Evolutionary conservation across 2,329 filamentous ascomycete species (phyloP), one percentile per base, ranked within the genome.

Genomic region (Colletotrichum graminicola): DNA sequence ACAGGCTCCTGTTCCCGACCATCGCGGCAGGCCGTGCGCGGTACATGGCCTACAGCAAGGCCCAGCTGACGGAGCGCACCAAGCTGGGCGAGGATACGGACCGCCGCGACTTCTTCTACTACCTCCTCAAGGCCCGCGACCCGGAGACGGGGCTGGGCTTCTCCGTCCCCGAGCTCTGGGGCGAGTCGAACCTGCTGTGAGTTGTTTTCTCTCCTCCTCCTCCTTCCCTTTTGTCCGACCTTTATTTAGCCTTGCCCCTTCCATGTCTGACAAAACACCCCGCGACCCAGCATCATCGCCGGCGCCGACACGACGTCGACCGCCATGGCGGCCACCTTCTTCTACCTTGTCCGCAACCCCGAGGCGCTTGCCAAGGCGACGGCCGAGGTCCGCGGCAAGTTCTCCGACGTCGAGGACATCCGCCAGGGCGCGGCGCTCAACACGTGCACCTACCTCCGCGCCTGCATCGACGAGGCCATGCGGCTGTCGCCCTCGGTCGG

Each of bases 91-190:
- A 90, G 74, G 89, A 88, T 74, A 90, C 87, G 59, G 90, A 89
- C 75, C 90, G 91, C 43, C 89, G 91, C 67, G 92, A 94, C 78
- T 93, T 94, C 83, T 93, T 94, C 82, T 91, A 93, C 80, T 90
- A 93, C 79, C 86, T 94, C 14, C 86, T 94, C 71, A 91, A 90
- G 76, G 91, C 92, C 10, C 88, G 88, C 49, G 92, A 94, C 74
- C 91, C 91, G 16, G 91, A 93, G 77, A 93, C 91, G 0, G 91
- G 91, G 63, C 85, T 88, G 68, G 90, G 90, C 1, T 91, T 93
- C 76, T 87, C 84, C 51, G 90, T 85, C 2, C 86, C 88, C 0
- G 91, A 93, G 76, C 87, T 93, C 32, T 92, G 91, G 90, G 89
- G 87, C 61, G 91, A 93, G 78, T 91, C 90, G 11, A 92, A 93